Evolutionary conservation across 352 stramenopile species (phyloP), one percentile per base, ranked within the genome.

Genomic region (Aphanomyces astaci): DNA sequence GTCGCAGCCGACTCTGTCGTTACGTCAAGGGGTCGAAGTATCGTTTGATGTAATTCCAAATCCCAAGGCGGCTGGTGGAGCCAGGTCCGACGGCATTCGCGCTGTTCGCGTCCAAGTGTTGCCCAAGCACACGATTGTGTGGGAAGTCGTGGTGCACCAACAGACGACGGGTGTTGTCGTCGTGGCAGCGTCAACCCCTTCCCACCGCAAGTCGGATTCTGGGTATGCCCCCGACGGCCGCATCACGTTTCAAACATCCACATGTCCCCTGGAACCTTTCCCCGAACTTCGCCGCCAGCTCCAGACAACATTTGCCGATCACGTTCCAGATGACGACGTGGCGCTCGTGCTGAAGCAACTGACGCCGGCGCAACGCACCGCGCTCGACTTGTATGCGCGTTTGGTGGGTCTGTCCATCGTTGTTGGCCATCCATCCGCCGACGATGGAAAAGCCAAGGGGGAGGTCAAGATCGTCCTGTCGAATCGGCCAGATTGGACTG

Each of bases 21-120:
- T n/a, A n/a, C 79, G 75, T 4, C 62, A 72, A 39, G 80, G 78
- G 57, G 83, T 76, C 0, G 84, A 93, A 64, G 80, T 90, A 36
- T 80, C 82, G 10, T 93, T 93, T 71, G 82, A 91, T 46, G 75
- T 91, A 64, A 53, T 75, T 5, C 77, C 86, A 53, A 71, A 52
- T 39, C 59, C 65, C 13, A 86, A 84, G 32, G 48, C 72, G 3
- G 36, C 7, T 15, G 36, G 36, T 15, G 40, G 53, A n/a, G n/a
- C n/a, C 22, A 39, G 46, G 10, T 28, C 48, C 17, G 73, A 76
- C 7, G 84, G 86, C 31, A 69, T 86, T 33, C 82, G 84, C 1
- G 84, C 82, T 7, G 78, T 76, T 3, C 84, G 84, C 15, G 56
- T 93, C 45, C 72, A 89, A 56, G 66, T 91, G 4, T 69, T 93